A percentile compares a stretch with the other conserved stretches of the same genome.
Evolutionary conservation across 306 rosid genomes (phyloP).

Genomic region (Sphenostylis stenocarpa): DNA sequence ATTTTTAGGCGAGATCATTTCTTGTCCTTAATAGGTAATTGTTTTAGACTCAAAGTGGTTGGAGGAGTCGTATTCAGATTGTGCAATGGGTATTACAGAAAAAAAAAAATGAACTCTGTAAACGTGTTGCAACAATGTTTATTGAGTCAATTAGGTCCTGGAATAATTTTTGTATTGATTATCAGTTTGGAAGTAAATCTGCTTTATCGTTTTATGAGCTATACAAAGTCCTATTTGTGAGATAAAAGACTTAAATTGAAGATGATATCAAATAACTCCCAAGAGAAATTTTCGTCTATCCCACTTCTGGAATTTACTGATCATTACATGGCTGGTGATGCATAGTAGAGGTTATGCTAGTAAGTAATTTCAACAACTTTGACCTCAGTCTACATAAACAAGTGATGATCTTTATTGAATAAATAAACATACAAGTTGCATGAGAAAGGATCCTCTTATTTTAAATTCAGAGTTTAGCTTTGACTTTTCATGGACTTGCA

Average conservation of each 20-base stretch:
- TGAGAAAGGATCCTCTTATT: no score
- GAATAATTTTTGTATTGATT: neutral
- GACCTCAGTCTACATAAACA: neutral
- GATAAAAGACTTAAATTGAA: no score
- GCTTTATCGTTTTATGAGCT: neutral
- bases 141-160: neutral
- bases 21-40: neutral
- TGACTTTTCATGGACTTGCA: neutral
- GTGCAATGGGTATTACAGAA: conserved; percentile 9
- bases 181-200: neutral
- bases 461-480: no score
- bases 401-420: no score
- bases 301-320: no score
- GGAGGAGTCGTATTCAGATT: neutral
- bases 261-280: no score
- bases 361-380: neutral
- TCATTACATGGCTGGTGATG: no score
- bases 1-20: conserved; percentile 33
- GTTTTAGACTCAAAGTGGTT: neutral
- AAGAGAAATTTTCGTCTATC: no score
- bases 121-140: neutral
- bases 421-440: no score
- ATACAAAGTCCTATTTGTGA: no score
- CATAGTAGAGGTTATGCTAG: no score
- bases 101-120: neutral